Evolutionary conservation across 768 basidiomycete species (phyloP), one percentile per base, ranked within the genome.

Genomic region (Collybia sordida): DNA sequence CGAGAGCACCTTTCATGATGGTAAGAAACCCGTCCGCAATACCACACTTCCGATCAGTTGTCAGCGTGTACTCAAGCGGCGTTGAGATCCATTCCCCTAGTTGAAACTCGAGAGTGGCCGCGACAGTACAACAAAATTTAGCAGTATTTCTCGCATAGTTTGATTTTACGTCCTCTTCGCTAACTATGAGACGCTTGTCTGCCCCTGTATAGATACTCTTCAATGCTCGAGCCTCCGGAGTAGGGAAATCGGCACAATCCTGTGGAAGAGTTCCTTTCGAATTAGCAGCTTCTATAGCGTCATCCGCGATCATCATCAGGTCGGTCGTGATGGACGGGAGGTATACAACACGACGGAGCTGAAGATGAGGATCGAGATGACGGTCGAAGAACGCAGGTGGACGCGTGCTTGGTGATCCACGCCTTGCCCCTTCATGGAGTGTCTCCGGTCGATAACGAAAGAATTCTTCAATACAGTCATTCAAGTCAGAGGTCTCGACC

Each of bases 11-110:
- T 3, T 24, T 2, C 6, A 34, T 17, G 1, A 58, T 17, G 15
- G 44, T 50, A 2, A 58, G 49, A 28, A 50, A 52, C 11, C 53
- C 57, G 22, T 58, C 57, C 1, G 57, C 40, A 8, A 52, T 27
- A 0, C 47, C 57, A 27, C 51, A 25, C 1, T 40, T 37, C 15
- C 37, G 19, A 6, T 25, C 22, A 3, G 41, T 17, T 1, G 42
- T 25, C 6, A 15, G 15, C 22, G 43, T 40, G 41, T 48, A 55
- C 12, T 18, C 2, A 6, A 58, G 34, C 12, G 19, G 25, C 1
- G 15, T 18, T 5, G n/a, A 2, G 15, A 14, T 39, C 50, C 53
- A 52, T 8, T 18, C 1, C 3, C 40, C 22, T 2, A 17, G 42
- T n/a, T 39, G 14, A 24, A 49, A 49, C 3, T 45, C 48, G 14